These are phyloP conservation scores for Aspergillus pseudotamarii DNA, from an alignment of 2,329 filamentous ascomycete species.

Conservation along the genomic window DNA sequence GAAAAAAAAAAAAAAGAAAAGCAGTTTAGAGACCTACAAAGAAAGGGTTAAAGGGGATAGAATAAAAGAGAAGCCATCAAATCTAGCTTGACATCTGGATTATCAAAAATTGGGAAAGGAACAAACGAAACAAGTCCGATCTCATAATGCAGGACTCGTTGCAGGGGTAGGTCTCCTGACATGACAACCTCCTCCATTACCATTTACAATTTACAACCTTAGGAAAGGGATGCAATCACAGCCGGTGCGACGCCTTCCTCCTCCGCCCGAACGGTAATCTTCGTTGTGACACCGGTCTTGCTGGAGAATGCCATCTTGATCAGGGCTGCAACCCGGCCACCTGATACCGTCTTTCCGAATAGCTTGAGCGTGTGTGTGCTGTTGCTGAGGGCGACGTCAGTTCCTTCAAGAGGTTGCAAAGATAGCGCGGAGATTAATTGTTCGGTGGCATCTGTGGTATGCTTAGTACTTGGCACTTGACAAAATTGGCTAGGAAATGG, in stretches of 20 bases:
- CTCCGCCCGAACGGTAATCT: conserved; percentile 89
- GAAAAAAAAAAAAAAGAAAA: neutral
- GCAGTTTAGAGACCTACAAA: conserved; percentile 13
- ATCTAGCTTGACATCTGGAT: conserved; percentile 5
- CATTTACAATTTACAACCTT: conserved; percentile 40
- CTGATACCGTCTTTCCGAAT: conserved; percentile 90
- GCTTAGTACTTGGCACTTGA: conserved; percentile 27
- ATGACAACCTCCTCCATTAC: conserved; percentile 17
- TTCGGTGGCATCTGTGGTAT: conserved; percentile 80
- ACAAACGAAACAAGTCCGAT: conserved; percentile 19
- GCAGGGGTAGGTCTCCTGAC: conserved; percentile 19
- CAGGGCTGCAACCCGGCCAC: conserved; percentile 82
- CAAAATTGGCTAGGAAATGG: conserved; percentile 22
- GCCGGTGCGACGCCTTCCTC: conserved; percentile 87
- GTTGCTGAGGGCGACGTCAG: conserved; percentile 83
- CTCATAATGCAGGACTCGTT: conserved; percentile 27
- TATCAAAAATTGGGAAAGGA: conserved; percentile 12
- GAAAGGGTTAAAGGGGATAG: conserved; percentile 2
- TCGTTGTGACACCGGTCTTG: conserved; percentile 92
- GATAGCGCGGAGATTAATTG: conserved; percentile 84
- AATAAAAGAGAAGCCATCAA: conserved; percentile 6
- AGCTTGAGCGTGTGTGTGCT: conserved; percentile 94
- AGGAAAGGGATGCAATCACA: conserved; percentile 82
- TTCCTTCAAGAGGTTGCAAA: conserved; percentile 90
- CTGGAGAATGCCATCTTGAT: conserved; percentile 93